Evolutionary conservation across 1,284 basidiomycete genomes (phyloP).

Genomic region (Ganoderma leucocontextum): DNA sequence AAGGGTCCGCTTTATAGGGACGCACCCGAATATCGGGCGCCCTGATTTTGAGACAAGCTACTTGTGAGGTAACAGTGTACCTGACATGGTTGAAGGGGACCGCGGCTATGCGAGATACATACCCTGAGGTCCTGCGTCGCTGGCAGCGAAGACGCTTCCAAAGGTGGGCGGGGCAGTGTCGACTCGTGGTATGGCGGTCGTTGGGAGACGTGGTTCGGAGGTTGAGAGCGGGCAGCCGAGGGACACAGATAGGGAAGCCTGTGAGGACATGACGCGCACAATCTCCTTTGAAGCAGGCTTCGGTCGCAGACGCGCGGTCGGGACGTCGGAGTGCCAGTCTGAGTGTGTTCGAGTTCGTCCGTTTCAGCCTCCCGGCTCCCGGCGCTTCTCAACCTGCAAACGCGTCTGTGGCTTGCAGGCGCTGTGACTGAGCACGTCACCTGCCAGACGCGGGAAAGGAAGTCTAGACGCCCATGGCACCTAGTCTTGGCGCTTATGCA

Average conservation of each 20-base stretch:
- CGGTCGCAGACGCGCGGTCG: not conserved
- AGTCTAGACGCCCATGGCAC: not conserved
- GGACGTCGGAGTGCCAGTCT: not conserved
- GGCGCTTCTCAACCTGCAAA: not conserved
- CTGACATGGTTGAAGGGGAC: conserved; percentile 22
- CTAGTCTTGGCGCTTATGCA: not conserved
- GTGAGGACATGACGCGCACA: not conserved
- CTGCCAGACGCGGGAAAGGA: not conserved
- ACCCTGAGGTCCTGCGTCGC: conserved; percentile 15
- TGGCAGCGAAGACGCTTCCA: conserved; percentile 1
- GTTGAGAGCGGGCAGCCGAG: conserved; percentile 4
- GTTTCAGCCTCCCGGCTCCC: not conserved
- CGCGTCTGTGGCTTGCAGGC: conserved; percentile 11
- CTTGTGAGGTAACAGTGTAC: conserved; percentile 19
- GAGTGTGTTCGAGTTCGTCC: not conserved
- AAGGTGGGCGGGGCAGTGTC: not conserved
- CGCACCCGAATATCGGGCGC: conserved; percentile 5
- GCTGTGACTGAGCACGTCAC: not conserved
- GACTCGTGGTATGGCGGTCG: not conserved
- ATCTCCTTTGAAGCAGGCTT: not conserved
- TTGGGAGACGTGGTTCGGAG: not conserved
- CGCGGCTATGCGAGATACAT: conserved; percentile 21
- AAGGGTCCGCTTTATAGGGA: conserved; percentile 8
- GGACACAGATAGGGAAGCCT: not conserved
- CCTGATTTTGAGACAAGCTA: conserved; percentile 9